Conservation (phyloP, 2,329 filamentous ascomycete genomes). For the Trichothecium roseum region DNA sequence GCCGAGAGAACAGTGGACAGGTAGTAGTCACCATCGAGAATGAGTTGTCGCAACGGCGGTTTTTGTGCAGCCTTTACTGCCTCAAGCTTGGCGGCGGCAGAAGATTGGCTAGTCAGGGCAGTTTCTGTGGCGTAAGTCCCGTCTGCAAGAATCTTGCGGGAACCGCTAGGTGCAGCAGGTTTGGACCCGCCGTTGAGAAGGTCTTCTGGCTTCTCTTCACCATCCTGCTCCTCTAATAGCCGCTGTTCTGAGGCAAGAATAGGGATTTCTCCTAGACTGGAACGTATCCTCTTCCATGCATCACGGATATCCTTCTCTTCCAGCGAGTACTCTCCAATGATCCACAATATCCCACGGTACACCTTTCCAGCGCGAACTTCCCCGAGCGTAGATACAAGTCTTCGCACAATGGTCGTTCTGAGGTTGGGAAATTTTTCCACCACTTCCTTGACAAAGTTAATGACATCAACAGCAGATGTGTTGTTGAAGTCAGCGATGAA, state of each 20-base stretch:
- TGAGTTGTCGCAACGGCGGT: conserved; percentile 85
- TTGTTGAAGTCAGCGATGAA: conserved; percentile 99
- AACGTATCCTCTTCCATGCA: conserved; percentile 91
- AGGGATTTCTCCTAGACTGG: conserved; percentile 91
- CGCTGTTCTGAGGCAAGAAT: conserved; percentile 93
- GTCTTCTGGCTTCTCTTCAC: conserved; percentile 49
- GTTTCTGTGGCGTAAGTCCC: conserved; percentile 97
- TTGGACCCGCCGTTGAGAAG: conserved; percentile 77
- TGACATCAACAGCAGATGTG: conserved; percentile 90
- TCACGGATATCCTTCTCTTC: conserved; percentile 91
- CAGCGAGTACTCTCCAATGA: conserved; percentile 91
- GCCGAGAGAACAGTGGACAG: conserved; percentile 90
- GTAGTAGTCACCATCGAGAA: conserved; percentile 96
- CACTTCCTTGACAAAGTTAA: conserved; percentile 97
- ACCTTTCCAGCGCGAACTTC: conserved; percentile 97
- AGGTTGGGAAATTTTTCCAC: conserved; percentile 95
- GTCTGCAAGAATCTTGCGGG: conserved; percentile 85
- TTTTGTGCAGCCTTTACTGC: conserved; percentile 96
- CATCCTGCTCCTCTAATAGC: conserved; percentile 75
- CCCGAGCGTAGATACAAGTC: conserved; percentile 78
- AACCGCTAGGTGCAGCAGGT: conserved; percentile 65
- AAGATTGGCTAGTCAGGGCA: conserved; percentile 85
- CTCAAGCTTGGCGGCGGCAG: conserved; percentile 81
- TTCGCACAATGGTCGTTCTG: conserved; percentile 75
- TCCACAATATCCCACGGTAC: conserved; percentile 93